Conservation (phyloP, 805 yeast genomes). For the Debaryomyces castellii region DNA sequence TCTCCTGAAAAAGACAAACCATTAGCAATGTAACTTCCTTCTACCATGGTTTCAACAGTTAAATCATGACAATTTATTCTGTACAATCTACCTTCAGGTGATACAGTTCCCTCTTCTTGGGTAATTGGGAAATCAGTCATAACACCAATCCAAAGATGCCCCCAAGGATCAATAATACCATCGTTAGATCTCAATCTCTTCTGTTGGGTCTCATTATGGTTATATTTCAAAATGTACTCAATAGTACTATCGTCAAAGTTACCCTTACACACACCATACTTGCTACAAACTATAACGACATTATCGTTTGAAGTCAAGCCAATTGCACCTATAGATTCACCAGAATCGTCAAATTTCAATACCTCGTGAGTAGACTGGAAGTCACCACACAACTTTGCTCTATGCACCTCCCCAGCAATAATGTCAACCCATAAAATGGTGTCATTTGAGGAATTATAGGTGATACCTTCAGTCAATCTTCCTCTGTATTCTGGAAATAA, state of each 20-base stretch:
- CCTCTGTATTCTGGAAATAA: conserved; percentile 35
- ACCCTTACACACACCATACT: conserved; percentile 61
- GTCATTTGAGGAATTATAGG: conserved; percentile 57
- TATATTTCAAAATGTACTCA: conserved; percentile 42
- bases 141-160: conserved; percentile 77
- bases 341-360: conserved; percentile 31
- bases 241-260: conserved; percentile 38
- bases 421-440: conserved; percentile 50
- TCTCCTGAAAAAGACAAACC: conserved; percentile 47
- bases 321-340: conserved; percentile 65
- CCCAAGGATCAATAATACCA: conserved; percentile 75
- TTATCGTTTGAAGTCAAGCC: conserved; percentile 61
- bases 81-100: conserved; percentile 52
- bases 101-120: conserved; percentile 23
- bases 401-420: conserved; percentile 37
- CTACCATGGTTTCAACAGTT: conserved; percentile 28
- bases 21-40: conserved; percentile 58
- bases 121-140: conserved; percentile 57
- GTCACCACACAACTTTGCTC: conserved; percentile 21
- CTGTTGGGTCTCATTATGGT: conserved; percentile 22
- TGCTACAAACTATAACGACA: conserved; percentile 58
- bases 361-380: conserved; percentile 31
- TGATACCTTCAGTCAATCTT: conserved; percentile 64
- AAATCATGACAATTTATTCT: conserved; percentile 32
- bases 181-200: conserved; percentile 61